These are phyloP conservation scores for Phyllosticta paracitricarpa DNA, from an alignment of 2,329 filamentous ascomycete species.

Conservation along the genomic window DNA sequence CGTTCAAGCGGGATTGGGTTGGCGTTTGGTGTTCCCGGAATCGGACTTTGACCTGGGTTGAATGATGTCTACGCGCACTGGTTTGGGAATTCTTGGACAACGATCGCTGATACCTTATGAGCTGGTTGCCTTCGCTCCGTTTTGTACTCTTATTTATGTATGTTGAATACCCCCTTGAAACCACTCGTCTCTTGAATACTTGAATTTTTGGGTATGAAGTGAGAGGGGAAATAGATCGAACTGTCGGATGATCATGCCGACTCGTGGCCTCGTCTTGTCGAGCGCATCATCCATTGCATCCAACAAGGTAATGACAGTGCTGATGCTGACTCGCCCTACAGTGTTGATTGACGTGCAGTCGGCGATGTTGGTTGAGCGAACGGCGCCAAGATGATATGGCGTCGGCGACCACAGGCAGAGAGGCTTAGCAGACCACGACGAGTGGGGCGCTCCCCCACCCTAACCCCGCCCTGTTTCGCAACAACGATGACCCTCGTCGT, in stretches of 20 bases:
- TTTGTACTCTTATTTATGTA: neutral
- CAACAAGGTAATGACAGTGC: neutral
- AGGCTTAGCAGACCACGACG: neutral
- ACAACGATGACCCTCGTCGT: slow-evolving; percentile 1
- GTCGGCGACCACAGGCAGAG: neutral
- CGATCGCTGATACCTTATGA: neutral
- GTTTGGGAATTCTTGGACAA: neutral
- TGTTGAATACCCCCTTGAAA: neutral
- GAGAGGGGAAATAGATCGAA: neutral
- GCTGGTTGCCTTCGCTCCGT: neutral
- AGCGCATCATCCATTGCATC: neutral
- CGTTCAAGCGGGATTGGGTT: slow-evolving; percentile 8
- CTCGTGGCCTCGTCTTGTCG: neutral
- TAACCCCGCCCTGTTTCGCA: slow-evolving; percentile 5
- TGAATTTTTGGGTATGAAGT: neutral
- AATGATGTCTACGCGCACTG: neutral
- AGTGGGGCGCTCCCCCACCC: neutral
- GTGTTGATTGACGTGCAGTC: no score
- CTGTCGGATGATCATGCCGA: neutral
- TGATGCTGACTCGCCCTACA: neutral
- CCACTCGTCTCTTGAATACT: neutral
- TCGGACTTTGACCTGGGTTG: neutral
- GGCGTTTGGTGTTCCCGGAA: neutral
- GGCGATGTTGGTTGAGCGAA: no score
- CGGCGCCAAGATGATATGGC: no score